Base-by-base conservation (phyloP, 805 yeast species). In the Candida pini region DNA sequence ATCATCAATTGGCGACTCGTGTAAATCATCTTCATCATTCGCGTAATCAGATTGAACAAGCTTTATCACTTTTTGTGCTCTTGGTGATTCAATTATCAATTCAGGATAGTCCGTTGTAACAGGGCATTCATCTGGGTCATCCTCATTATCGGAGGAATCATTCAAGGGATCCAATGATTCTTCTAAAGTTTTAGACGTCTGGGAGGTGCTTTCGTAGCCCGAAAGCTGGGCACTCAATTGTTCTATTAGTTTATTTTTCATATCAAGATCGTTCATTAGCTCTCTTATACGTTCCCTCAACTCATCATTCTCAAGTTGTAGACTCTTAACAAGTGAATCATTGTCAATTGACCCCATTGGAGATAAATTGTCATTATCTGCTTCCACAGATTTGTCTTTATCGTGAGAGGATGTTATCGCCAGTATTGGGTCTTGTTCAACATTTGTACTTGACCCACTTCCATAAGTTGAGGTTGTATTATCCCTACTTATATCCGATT, bases 251-350 rank as follows among this genome's bases (percentile, higher is more conserved):
- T 22, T 13, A 5, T 22, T 13, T 7, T 22, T 22, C 13, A 13
- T 22, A 12, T 22, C n/a, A 12, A 22, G 8, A 22, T 12, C 8
- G 5, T 7, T 7, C 8, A 12, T 5, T 22, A 22, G 8, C 5
- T 22, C 5, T 22, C n/a, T 5, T 4, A 22, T 12, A 13, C 25
- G 25, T 12, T 13, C 27, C 8, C 29, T 31, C 26, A 34, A 22
- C 8, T 19, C 33, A 8, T 15, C 25, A 13, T 35, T 40, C 21
- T 46, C 48, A 14, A 28, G 22, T 26, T 36, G 35, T 13, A 39
- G 25, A 4, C 30, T 18, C 26, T 31, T 22, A 12, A 22, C n/a
- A n/a, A n/a, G n/a, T n/a, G n/a, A n/a, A n/a, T n/a, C n/a, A n/a
- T n/a, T n/a, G n/a, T n/a, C n/a, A n/a, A n/a, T n/a, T n/a, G n/a